Conservation (phyloP, 495 filamentous ascomycete species). For the Darksidea phi region DNA sequence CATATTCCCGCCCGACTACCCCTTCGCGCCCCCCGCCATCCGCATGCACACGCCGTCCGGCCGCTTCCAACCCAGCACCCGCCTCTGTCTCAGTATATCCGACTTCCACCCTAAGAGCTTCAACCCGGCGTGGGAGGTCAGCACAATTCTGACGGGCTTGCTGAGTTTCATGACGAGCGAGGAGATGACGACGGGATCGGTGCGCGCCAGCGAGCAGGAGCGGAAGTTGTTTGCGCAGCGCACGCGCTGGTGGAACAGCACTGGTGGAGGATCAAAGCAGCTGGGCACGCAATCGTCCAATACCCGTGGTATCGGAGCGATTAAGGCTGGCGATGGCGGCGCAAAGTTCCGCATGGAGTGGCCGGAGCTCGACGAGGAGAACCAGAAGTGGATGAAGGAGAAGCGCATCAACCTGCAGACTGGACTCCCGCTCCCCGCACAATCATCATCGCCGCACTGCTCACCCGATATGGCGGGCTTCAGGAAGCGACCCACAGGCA, state of each 20-base stretch:
- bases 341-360: slow-evolving; percentile 86
- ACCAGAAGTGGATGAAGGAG: slow-evolving; percentile 89
- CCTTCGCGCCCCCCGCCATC: slow-evolving; percentile 94
- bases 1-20: slow-evolving; percentile 93
- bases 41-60: slow-evolving; percentile 98
- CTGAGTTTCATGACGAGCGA: slow-evolving; percentile 97
- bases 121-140: slow-evolving; percentile 98
- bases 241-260: slow-evolving; percentile 94
- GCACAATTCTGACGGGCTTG: slow-evolving; percentile 90
- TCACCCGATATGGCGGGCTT: slow-evolving; percentile 66
- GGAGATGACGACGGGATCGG: slow-evolving; percentile 95
- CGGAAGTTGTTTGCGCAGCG: slow-evolving; percentile 73
- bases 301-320: slow-evolving; percentile 58
- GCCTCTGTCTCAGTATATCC: slow-evolving; percentile 89
- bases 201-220: slow-evolving; percentile 76
- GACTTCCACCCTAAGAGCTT: slow-evolving; percentile 98
- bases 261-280: slow-evolving; percentile 76
- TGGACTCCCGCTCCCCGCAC: slow-evolving; percentile 52
- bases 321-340: slow-evolving; percentile 85
- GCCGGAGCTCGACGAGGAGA: slow-evolving; percentile 86
- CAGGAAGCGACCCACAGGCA: slow-evolving; percentile 63
- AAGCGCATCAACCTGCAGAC: slow-evolving; percentile 77
- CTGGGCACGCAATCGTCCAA: slow-evolving; percentile 14
- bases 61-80: slow-evolving; percentile 87
- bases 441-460: slow-evolving; percentile 37